A percentile compares a stretch with the other conserved stretches of the same genome.
Evolutionary conservation across 2,329 filamentous ascomycete species (phyloP).

Genomic region (Diaporthe destruens): DNA sequence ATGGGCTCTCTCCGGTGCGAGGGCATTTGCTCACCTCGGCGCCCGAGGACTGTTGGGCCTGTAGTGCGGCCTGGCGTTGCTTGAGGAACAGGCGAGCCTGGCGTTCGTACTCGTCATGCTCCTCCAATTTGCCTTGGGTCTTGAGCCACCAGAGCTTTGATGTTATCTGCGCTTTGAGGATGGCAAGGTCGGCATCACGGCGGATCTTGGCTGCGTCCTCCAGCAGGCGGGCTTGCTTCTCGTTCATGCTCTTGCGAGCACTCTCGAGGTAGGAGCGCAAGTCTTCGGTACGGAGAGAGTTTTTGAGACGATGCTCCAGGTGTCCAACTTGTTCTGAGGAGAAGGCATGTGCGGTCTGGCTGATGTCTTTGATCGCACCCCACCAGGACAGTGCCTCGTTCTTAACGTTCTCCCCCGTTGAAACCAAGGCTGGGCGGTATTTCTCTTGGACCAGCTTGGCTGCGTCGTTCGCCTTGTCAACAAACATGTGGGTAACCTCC

Average conservation of each 20-base stretch:
- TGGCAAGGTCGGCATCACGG: constrained; percentile 57
- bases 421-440: constrained; percentile 49
- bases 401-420: constrained; percentile 49
- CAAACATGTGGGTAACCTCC: constrained; percentile 57
- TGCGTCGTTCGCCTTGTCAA: constrained; percentile 54
- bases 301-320: constrained; percentile 46
- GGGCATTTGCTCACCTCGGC: constrained; percentile 23
- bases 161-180: constrained; percentile 67
- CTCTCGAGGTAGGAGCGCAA: constrained; percentile 47
- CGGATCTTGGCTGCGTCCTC: constrained; percentile 49
- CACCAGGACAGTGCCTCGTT: constrained; percentile 49
- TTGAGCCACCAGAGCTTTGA: constrained; percentile 71
- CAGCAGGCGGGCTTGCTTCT: constrained; percentile 40
- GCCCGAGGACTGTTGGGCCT: constrained; percentile 47
- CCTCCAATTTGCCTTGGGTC: constrained; percentile 61
- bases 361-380: constrained; percentile 48
- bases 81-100: constrained; percentile 61
- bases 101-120: constrained; percentile 58
- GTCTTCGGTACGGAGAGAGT: constrained; percentile 44
- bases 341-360: constrained; percentile 44
- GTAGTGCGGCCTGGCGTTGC: constrained; percentile 52
- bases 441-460: constrained; percentile 46
- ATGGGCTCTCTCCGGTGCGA: constrained; percentile 31
- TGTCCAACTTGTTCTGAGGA: constrained; percentile 44
- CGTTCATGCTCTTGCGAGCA: constrained; percentile 51